phyloP scores from a whole-genome alignment of 176 grass and related monocot genomes.

The Themeda triandra region DNA sequence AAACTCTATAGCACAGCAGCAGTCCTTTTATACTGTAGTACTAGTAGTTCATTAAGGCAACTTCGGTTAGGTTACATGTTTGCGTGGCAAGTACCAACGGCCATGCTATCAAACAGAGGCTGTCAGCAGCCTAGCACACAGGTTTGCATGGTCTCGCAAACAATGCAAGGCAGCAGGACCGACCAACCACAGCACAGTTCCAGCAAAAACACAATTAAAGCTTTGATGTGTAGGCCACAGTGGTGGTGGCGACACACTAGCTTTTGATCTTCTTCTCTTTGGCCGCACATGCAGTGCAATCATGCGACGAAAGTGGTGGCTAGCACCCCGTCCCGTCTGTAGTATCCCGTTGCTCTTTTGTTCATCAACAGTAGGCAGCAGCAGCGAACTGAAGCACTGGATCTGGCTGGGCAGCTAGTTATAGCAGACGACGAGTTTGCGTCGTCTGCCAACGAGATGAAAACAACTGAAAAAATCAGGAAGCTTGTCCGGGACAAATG shows the following conservation, averaged over 20 bases:
- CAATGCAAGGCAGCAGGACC: not conserved
- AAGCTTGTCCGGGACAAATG: not conserved
- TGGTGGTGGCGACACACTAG: not conserved
- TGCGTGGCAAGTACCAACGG: not conserved
- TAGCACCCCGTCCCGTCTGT: no score
- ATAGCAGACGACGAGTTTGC: not conserved
- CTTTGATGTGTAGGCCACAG: not conserved
- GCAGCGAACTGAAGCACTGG: not conserved
- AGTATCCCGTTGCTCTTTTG: not conserved
- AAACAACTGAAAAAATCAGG: not conserved
- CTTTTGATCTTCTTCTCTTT: constrained; percentile 27
- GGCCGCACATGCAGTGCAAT: constrained; percentile 27
- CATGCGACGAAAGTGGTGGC: not conserved
- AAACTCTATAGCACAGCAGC: no score
- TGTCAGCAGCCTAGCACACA: not conserved
- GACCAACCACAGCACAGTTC: not conserved
- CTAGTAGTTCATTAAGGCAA: not conserved
- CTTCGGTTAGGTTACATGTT: not conserved
- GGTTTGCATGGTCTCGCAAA: not conserved
- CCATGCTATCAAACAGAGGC: not conserved
- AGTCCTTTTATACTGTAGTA: no score
- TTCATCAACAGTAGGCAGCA: not conserved
- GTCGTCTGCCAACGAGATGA: not conserved
- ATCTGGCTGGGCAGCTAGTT: no score
- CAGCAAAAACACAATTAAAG: not conserved